Percentiles rank a stretch among this genome's conserved stretches.
Conservation (phyloP, 257 asterid genomes). For the Solanum pennellii region DNA sequence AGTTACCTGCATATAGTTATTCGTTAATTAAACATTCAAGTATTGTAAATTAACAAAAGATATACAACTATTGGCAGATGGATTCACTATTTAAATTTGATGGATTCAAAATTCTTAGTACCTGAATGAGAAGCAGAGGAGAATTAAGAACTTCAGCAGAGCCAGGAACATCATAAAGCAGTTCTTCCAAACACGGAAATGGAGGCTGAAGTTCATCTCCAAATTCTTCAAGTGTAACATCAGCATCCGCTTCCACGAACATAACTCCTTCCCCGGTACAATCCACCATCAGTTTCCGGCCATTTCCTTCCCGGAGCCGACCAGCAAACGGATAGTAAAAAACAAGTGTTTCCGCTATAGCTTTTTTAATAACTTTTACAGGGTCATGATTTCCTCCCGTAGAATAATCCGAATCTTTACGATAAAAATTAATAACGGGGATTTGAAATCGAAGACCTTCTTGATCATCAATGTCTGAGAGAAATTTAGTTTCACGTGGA, state of each 20-base stretch:
- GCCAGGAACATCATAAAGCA: constrained; percentile 46
- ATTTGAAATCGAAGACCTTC: constrained; percentile 8
- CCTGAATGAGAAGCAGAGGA: background rate
- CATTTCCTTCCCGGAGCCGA: constrained; percentile 5
- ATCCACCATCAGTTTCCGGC: constrained; percentile 11
- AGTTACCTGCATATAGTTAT: constrained; percentile 35
- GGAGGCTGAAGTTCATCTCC: constrained; percentile 12
- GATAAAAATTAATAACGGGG: constrained; percentile 5
- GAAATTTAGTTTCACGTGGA: constrained; percentile 5
- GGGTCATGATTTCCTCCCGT: constrained; percentile 8
- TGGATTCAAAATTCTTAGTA: background rate
- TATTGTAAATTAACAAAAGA: background rate
- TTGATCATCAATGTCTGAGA: constrained; percentile 15
- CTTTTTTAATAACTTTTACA: constrained; percentile 5
- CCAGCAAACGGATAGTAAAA: constrained; percentile 23
- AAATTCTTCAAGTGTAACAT: constrained; percentile 1
- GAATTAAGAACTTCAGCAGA: background rate
- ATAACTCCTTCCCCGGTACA: constrained; percentile 15
- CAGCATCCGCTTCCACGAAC: constrained; percentile 18
- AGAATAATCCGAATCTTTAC: background rate
- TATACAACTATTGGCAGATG: background rate
- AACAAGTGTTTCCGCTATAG: constrained; percentile 6
- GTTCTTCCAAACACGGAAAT: constrained; percentile 35
- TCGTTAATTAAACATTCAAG: background rate
- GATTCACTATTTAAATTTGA: no score